Conservation (phyloP, 2,329 filamentous ascomycete genomes). For the Alternaria sp. region DNA sequence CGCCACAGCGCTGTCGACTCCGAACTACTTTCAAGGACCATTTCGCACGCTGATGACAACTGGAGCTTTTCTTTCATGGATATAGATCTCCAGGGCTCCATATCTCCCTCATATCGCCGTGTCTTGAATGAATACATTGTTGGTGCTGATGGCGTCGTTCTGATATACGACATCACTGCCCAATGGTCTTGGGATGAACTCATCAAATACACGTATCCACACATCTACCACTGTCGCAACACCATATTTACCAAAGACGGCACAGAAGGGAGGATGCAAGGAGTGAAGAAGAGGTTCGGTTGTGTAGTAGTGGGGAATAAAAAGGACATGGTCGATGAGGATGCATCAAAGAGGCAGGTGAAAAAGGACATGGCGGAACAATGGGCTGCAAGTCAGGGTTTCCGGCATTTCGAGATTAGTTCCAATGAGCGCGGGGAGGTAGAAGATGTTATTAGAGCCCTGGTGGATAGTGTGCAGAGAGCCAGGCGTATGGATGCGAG, state of each 20-base stretch:
- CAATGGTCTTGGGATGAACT: constrained; percentile 28
- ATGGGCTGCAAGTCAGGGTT: constrained; percentile 33
- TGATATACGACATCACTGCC: constrained; percentile 39
- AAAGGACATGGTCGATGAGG: constrained; percentile 17
- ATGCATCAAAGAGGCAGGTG: constrained; percentile 18
- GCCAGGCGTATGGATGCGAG: constrained; percentile 14
- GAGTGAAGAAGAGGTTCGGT: constrained; percentile 26
- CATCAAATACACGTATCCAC: constrained; percentile 23
- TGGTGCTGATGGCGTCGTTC: constrained; percentile 28
- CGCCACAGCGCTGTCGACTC: constrained; percentile 1
- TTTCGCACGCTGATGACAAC: constrained; percentile 13
- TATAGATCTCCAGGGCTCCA: constrained; percentile 22
- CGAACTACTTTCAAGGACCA: constrained; percentile 9
- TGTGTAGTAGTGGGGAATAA: constrained; percentile 40
- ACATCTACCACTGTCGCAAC: constrained; percentile 20
- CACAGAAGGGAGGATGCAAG: neutral
- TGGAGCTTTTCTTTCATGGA: constrained; percentile 25
- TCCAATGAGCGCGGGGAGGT: constrained; percentile 12
- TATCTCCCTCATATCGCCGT: neutral
- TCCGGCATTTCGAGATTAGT: constrained; percentile 26
- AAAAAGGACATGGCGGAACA: constrained; percentile 21
- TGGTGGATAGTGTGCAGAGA: constrained; percentile 21
- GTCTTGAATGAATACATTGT: constrained; percentile 9
- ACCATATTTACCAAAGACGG: neutral
- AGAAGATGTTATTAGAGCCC: constrained; percentile 16